Conservation (phyloP, 148 eudicot genomes). For the Silene latifolia region DNA sequence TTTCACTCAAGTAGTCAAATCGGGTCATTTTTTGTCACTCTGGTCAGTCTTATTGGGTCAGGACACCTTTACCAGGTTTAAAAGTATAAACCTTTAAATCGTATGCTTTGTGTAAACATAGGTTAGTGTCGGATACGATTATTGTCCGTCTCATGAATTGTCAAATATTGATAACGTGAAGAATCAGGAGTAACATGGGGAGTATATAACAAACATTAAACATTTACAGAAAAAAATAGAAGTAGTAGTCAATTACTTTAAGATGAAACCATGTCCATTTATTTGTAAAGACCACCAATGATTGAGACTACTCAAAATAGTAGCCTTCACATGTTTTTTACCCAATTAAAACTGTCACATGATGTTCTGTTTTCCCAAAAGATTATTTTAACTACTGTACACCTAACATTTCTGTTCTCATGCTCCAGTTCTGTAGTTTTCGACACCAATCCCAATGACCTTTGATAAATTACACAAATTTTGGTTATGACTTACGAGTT, state of each 20-base stretch:
- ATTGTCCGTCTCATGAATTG: too few species aligned
- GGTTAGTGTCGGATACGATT: too few species aligned
- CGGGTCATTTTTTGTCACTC: too few species aligned
- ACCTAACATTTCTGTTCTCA: not conserved
- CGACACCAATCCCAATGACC: not conserved
- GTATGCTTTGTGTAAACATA: too few species aligned
- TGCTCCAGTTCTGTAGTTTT: not conserved
- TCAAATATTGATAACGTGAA: too few species aligned
- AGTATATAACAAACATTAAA: not conserved
- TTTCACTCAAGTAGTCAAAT: too few species aligned
- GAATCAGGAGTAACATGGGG: not conserved
- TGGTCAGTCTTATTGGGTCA: too few species aligned
- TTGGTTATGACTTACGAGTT: too few species aligned
- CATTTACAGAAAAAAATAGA: not conserved
- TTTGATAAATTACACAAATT: too few species aligned
- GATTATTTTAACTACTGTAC: not conserved
- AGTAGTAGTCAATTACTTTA: not conserved
- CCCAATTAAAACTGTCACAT: constrained; percentile 17
- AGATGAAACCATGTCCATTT: constrained; percentile 19
- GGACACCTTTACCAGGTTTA: too few species aligned
- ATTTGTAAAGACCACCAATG: constrained; percentile 27
- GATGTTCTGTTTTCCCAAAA: not conserved
- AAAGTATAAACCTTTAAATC: too few species aligned
- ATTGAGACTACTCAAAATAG: constrained; percentile 27
- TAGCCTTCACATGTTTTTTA: constrained; percentile 23